These are phyloP conservation scores for Aspergillus leporis DNA, from an alignment of 495 filamentous ascomycete genomes.

Conservation along the genomic window DNA sequence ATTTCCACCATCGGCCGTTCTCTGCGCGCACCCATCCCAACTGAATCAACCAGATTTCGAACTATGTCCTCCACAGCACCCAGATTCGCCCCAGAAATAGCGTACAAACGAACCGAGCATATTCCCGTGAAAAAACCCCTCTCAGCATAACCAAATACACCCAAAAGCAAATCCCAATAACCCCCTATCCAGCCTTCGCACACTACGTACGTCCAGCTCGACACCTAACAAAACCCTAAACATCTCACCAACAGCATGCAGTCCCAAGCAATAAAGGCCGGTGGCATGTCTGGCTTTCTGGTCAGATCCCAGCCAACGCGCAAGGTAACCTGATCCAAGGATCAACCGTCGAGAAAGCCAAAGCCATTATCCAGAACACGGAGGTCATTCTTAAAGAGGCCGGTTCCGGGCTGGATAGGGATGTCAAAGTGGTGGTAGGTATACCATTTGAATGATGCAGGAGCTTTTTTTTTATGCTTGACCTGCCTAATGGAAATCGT, in stretches of 20 bases:
- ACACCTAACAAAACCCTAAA: background rate
- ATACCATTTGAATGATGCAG: background rate
- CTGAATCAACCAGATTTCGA: too few relatives aligned
- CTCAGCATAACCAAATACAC: background rate
- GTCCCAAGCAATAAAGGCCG: constrained; percentile 20
- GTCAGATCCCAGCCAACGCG: constrained; percentile 19
- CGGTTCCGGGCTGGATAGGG: constrained; percentile 14
- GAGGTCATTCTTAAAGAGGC: constrained; percentile 18
- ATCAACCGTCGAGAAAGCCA: constrained; percentile 15
- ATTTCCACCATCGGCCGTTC: too few relatives aligned
- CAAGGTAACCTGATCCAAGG: constrained; percentile 20
- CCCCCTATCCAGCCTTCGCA: constrained; percentile 5
- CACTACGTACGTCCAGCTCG: constrained; percentile 7
- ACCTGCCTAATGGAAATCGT: too few relatives aligned
- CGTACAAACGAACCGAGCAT: background rate
- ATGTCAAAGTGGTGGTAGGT: constrained; percentile 20
- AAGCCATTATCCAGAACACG: constrained; percentile 19
- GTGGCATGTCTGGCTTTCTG: constrained; percentile 23
- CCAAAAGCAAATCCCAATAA: background rate
- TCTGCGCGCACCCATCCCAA: too few relatives aligned
- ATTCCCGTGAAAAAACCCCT: background rate
- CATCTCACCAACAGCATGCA: background rate
- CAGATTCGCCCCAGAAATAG: background rate
- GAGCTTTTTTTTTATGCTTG: too few relatives aligned
- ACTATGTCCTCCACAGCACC: background rate